phyloP scores from a whole-genome alignment of 805 yeast species.

The Lipomyces anomalus region DNA sequence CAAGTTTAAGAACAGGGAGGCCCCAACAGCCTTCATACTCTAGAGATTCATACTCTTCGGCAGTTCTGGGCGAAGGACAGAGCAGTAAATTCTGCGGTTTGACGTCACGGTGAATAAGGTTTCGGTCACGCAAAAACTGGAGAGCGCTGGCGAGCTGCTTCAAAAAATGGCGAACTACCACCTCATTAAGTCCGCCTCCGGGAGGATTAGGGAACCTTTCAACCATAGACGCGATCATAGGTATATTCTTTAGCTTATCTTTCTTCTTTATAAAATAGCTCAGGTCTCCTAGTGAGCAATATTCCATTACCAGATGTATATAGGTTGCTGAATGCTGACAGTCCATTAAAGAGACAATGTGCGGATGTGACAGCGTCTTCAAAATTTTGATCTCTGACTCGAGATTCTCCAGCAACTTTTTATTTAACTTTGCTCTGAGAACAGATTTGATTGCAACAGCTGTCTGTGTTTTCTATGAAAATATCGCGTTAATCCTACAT shows the following conservation, averaged over 20 bases:
- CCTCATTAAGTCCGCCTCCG: constrained; percentile 72
- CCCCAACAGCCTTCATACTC: constrained; percentile 78
- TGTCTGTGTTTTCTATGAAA: constrained; percentile 29
- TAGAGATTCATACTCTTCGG: constrained; percentile 48
- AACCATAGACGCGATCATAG: constrained; percentile 68
- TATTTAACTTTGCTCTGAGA: constrained; percentile 71
- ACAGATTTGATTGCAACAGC: constrained; percentile 90
- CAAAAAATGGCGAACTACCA: constrained; percentile 73
- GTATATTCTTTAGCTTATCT: constrained; percentile 68
- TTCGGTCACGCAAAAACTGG: constrained; percentile 70
- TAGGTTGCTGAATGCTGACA: constrained; percentile 68
- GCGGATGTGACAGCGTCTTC: constrained; percentile 85
- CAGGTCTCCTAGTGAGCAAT: constrained; percentile 91
- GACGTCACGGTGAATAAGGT: constrained; percentile 89
- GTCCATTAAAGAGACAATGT: constrained; percentile 80
- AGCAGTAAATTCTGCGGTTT: constrained; percentile 84
- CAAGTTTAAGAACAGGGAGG: constrained; percentile 83
- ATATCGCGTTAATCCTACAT: background rate
- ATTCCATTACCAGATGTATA: constrained; percentile 91
- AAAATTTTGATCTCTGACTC: constrained; percentile 89
- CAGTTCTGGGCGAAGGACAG: constrained; percentile 72
- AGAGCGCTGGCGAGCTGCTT: constrained; percentile 84
- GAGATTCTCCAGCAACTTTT: constrained; percentile 80
- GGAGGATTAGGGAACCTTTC: constrained; percentile 78
- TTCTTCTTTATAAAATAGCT: constrained; percentile 78